Base-by-base conservation (phyloP, 2,329 filamentous ascomycete genomes). In the Ceratocystis albifundus region DNA sequence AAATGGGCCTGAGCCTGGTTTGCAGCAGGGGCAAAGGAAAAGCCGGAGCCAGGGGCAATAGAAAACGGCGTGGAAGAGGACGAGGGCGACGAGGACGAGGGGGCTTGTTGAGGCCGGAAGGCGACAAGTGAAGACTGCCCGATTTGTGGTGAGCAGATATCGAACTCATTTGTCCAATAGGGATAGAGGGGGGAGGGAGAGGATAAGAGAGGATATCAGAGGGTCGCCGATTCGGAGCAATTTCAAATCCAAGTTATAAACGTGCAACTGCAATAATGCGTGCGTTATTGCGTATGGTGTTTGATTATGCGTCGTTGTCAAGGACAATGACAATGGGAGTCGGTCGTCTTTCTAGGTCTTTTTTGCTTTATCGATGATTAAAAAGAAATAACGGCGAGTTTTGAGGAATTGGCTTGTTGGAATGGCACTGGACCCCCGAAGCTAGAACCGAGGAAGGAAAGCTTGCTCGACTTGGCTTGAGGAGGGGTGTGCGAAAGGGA, bases 1-100 rank as follows among this genome's bases (percentile, higher is more conserved):
- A 89, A 77, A 48, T 87, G 78, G 48, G 84, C 84, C 44, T 63
- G 55, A n/a, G 55, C 55, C 68, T 88, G 84, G 71, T 80, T 87
- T 71, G 76, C 84, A 25, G 83, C 73, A 70, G 66, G 66, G 30
- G 66, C 64, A 61, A 50, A 55, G 7, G 48, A 57, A 53, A 68
- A 66, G 44, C 62, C 53, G 44, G 62, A n/a, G 55, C 46, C 55
- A 46, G 66, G 50, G 30, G 44, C 59, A 55, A 57, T 25, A 30
- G 65, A 62, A 55, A 62, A 64, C 12, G 55, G 28, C 55, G 55
- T n/a, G 30, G 55, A 28, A 10, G 55, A 36, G 28, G 55, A 25
- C 28, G 55, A 59, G 55, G 55, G 48, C 48, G 48, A 53, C 48
- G 48, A 59, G 55, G 55, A 59, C 55, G 55, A 59, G 55, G 55